A percentile compares a stretch with the other conserved stretches of the same genome.
Conservation (phyloP, 495 filamentous ascomycete species). For the Penicillium odoratum region DNA sequence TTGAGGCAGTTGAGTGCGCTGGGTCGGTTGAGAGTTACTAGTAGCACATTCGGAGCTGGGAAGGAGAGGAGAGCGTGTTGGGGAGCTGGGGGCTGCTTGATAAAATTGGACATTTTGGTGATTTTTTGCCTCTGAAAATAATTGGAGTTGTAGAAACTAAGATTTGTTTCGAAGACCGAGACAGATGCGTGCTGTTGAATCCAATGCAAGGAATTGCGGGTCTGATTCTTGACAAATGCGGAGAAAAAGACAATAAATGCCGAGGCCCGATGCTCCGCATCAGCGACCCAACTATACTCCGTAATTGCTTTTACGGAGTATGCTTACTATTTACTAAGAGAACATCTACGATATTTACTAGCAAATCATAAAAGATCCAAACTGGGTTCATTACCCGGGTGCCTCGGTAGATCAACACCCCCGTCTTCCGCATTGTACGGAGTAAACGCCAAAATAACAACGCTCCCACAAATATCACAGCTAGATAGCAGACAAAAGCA, state of each 20-base stretch:
- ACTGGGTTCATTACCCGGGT: conserved; percentile 6
- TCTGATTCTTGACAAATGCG: conserved; percentile 15
- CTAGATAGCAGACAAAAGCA: conserved; percentile 5
- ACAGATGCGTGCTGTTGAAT: not conserved
- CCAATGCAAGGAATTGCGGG: not conserved
- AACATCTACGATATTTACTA: too few species aligned
- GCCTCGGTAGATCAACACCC: not conserved
- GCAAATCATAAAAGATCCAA: not conserved
- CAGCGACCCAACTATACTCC: too few species aligned
- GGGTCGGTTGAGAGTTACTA: conserved; percentile 50
- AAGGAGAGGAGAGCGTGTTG: conserved; percentile 41
- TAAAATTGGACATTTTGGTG: conserved; percentile 27
- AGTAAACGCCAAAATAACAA: conserved; percentile 23
- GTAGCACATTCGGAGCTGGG: conserved; percentile 49
- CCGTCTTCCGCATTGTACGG: not conserved
- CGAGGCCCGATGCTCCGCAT: conserved; percentile 32
- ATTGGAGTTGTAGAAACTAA: not conserved
- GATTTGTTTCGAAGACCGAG: not conserved
- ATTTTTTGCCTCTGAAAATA: not conserved
- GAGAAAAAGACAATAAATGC: conserved; percentile 26
- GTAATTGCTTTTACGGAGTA: too few species aligned
- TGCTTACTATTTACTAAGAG: too few species aligned
- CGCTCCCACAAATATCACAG: conserved; percentile 18
- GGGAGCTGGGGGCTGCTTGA: conserved; percentile 38
- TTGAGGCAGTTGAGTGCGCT: conserved; percentile 52